phyloP scores from a whole-genome alignment of 352 stramenopile species.

The Phytophthora quininea region DNA sequence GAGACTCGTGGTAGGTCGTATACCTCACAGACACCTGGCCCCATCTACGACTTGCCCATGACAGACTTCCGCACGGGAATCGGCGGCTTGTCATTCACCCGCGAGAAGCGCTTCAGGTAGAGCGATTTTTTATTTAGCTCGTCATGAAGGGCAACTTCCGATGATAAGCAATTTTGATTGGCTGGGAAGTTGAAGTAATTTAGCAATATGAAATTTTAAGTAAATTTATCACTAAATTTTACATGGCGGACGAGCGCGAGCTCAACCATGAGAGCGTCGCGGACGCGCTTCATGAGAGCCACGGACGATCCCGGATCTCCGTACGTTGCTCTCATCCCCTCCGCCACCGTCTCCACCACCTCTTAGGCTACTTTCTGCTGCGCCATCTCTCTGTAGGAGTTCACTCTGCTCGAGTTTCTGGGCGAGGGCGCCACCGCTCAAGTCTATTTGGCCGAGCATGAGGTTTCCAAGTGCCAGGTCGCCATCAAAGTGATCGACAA shows the following conservation, averaged over 20 bases:
- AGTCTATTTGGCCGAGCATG: constrained; percentile 70
- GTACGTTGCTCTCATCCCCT: neutral
- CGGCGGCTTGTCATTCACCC: constrained; percentile 56
- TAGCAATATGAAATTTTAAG: neutral
- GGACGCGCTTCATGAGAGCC: neutral
- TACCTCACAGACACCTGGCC: constrained; percentile 40
- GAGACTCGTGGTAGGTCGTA: too few species aligned
- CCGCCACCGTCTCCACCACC: neutral
- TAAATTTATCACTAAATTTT: neutral
- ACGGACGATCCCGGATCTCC: neutral
- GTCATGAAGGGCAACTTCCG: too few species aligned
- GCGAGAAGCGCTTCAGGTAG: constrained; percentile 54
- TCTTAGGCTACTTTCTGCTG: neutral
- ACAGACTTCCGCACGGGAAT: constrained; percentile 70
- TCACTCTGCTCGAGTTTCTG: constrained; percentile 73
- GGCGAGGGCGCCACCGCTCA: constrained; percentile 79
- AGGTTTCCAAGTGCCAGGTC: constrained; percentile 39
- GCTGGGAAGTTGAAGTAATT: constrained; percentile 4
- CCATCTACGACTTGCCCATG: constrained; percentile 72
- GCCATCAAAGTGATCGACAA: constrained; percentile 89
- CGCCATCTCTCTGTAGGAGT: constrained; percentile 44
- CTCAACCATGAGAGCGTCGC: neutral
- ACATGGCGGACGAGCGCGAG: neutral
- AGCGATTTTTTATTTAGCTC: constrained; percentile 9
- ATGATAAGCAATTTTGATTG: too few species aligned